Base-by-base conservation (phyloP, 306 rosid species). In the Quercus suber region DNA sequence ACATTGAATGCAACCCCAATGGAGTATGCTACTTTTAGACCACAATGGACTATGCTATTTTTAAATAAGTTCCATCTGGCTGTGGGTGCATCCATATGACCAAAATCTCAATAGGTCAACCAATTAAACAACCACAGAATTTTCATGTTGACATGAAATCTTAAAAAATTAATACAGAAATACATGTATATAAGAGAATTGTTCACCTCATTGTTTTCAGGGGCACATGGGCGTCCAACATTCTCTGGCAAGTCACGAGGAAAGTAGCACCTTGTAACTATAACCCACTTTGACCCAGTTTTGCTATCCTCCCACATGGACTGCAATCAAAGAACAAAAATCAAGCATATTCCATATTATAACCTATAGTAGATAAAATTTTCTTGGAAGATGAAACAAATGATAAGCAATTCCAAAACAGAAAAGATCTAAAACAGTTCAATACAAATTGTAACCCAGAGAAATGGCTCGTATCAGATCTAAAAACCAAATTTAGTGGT, bases 201-300 rank as follows among this genome's bases (percentile, higher is more conserved):
- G 71, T 45, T 71, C 88, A 96, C 99, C 99, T 96, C 99, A 75
- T 89, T 89, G 82, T 85, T 84, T 87, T 93, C 99, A n/a, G 94
- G 87, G 74, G 88, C 59, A 85, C 90, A 84, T 3, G 94, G 93
- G 76, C 79, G 86, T 21, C 82, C 85, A 84, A 90, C 85, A 81
- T 89, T 89, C 79, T 89, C 98, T 5, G 98, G 97, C 78, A 96
- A 87, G 82, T 93, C 96, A 53, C 81, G 85, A 43, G 97, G 96
- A 89, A 93, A 93, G 91, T 87, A 90, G 89, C 94, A 93, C 58
- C 81, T 90, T 9, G 82, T 86, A 74, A 85, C 90, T 79, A 78
- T 78, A 72, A 87, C 89, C 98, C 93, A 89, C 83, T 87, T 93
- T 76, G 86, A 80, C 73, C 96, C 93, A 82, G 86, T 88, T 80